Evolutionary conservation across 1,139 yeast genomes (phyloP).

Genomic region (Komagataea norvegica): DNA sequence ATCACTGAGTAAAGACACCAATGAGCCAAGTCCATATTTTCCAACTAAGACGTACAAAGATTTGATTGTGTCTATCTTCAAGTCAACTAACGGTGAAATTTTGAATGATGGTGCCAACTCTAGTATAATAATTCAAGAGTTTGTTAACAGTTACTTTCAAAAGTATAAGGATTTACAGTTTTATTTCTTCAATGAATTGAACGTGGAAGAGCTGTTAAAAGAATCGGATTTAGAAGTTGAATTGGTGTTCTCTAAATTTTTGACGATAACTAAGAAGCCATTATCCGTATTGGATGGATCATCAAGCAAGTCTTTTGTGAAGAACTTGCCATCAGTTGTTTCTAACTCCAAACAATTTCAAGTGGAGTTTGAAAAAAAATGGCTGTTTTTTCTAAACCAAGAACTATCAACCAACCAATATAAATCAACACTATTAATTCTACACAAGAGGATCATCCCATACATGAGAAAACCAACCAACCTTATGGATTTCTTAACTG

Average conservation of each 20-base stretch:
- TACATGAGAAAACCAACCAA: constrained; percentile 72
- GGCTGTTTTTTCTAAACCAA: constrained; percentile 52
- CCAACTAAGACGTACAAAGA: constrained; percentile 52
- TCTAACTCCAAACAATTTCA: constrained; percentile 56
- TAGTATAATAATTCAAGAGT: constrained; percentile 56
- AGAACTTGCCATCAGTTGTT: constrained; percentile 50
- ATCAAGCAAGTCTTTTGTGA: constrained; percentile 34
- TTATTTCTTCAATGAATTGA: constrained; percentile 48
- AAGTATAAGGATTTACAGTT: constrained; percentile 63
- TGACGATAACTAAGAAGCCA: constrained; percentile 34
- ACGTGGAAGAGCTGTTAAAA: constrained; percentile 24
- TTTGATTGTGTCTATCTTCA: constrained; percentile 43
- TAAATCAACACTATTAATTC: constrained; percentile 59
- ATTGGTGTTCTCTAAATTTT: constrained; percentile 31
- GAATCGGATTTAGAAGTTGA: constrained; percentile 14
- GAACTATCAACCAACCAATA: constrained; percentile 51
- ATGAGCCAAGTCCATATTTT: constrained; percentile 49
- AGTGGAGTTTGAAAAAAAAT: constrained; percentile 62
- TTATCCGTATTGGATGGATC: constrained; percentile 23
- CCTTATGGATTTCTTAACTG: constrained; percentile 90
- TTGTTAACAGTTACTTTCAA: constrained; percentile 48
- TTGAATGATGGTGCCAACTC: constrained; percentile 45
- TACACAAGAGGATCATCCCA: constrained; percentile 85
- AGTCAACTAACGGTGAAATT: constrained; percentile 36
- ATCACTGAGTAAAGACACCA: constrained; percentile 34